These are phyloP conservation scores for Tylopilus rubrobrunneus DNA, from an alignment of 768 basidiomycete genomes.

Conservation along the genomic window DNA sequence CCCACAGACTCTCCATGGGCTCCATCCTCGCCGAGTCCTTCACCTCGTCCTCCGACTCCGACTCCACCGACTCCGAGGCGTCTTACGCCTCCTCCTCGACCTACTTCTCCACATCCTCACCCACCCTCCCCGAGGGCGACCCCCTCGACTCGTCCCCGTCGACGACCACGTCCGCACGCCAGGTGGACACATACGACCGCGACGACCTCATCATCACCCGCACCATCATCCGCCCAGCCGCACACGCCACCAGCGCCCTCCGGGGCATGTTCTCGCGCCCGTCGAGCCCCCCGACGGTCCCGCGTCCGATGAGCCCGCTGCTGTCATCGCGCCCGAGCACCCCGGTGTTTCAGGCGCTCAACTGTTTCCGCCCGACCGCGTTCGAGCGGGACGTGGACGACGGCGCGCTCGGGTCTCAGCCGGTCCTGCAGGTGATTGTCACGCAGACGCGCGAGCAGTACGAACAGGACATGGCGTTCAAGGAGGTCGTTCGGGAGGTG, in stretches of 20 bases:
- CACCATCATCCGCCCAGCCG: slow-evolving; percentile 35
- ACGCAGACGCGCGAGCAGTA: slow-evolving; percentile 32
- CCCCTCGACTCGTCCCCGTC: slow-evolving; percentile 1
- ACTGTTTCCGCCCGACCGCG: slow-evolving; percentile 32
- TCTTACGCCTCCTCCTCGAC: slow-evolving; percentile 16
- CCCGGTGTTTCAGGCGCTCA: slow-evolving; percentile 25
- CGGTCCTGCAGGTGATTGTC: slow-evolving; percentile 31
- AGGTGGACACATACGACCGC: slow-evolving; percentile 25
- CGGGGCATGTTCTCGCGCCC: slow-evolving; percentile 28
- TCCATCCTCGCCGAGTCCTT: slow-evolving; percentile 16
- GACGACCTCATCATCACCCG: slow-evolving; percentile 34
- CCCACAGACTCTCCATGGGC: slow-evolving; percentile 14
- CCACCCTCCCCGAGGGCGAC: slow-evolving; percentile 9
- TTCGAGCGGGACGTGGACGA: slow-evolving; percentile 33
- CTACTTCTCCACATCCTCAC: slow-evolving; percentile 21
- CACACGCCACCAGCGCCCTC: slow-evolving; percentile 19
- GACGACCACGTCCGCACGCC: slow-evolving; percentile 13
- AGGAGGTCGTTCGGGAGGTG: slow-evolving; percentile 25
- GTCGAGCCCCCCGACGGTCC: slow-evolving; percentile 27
- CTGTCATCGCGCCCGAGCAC: slow-evolving; percentile 17
- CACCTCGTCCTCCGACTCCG: slow-evolving; percentile 9
- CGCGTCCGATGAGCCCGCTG: slow-evolving; percentile 24
- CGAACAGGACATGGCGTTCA: slow-evolving; percentile 32
- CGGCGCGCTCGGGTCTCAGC: slow-evolving; percentile 10
- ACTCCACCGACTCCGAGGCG: slow-evolving; percentile 9